Evolutionary conservation across 2,329 filamentous ascomycete genomes (phyloP), one percentile per base, ranked within the genome.

Genomic region (Alternaria gansuensis): DNA sequence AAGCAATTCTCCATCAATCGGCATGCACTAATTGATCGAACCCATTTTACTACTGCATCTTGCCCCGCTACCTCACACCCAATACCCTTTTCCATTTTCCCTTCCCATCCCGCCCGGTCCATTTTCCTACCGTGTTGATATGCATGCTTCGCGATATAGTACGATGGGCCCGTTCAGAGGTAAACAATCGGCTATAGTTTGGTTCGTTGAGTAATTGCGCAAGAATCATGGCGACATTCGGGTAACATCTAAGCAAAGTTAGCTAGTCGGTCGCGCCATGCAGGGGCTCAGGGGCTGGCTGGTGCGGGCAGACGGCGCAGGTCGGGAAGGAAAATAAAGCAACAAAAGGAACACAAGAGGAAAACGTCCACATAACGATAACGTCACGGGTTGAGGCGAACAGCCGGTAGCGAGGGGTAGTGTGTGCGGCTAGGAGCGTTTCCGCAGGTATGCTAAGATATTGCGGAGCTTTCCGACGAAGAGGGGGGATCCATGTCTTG

Each of bases 271-370:
- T 48, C 21, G 31, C 29, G 44, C 44, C 44, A 48, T 48, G 44
- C 44, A 48, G 44, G 44, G 44, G 44, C 21, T 48, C 21, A 48
- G 44, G 44, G 31, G 44, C 31, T 48, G 31, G 44, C 31, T 48
- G 21, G 21, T 46, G 44, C 40, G 40, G 13, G 8, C 23, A 28
- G 13, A 28, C 43, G 29, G 5, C 11, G 11, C 29, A 46, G 44
- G 7, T 36, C 44, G 44, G 44, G 44, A 48, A 23, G 2, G 4
- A 40, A 40, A 40, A 48, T 13, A 34, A 36, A 34, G 1, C 1
- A 26, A n/a, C 21, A 24, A 48, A n/a, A 34, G 44, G 2, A 34
- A 6, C 14, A 2, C 7, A 7, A 11, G 2, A 48, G 13, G 7
- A 14, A 36, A 36, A 36, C 44, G 37, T 40, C 21, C 21, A 34